Base-by-base conservation (phyloP, 768 basidiomycete genomes). In the Tephrocybe rancida region DNA sequence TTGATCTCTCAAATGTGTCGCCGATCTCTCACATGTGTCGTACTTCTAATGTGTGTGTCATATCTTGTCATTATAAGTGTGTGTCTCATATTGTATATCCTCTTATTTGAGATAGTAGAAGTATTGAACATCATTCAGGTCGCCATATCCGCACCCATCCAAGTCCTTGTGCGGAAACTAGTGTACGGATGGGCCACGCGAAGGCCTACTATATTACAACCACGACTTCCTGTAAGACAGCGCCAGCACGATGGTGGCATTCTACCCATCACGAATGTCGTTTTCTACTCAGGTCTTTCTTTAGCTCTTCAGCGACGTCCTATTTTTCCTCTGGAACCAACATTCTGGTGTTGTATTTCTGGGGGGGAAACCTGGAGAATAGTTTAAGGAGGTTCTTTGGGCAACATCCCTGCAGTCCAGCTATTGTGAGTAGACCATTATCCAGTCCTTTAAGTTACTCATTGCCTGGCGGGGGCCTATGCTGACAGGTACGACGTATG, bases 401-500 rank as follows among this genome's bases (percentile, higher is more conserved):
- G 11, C 35, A 11, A 51, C 32, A 59, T 62, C 56, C 50, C 52
- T 25, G 13, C 43, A n/a, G 38, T 60, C 13, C 56, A 50, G 39
- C 35, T 62, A 25, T 50, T 60, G 58, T 62, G 35, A 60, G 54
- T 54, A 8, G 41, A 47, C 16, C n/a, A n/a, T n/a, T n/a, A n/a
- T n/a, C n/a, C n/a, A n/a, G n/a, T n/a, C n/a, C n/a, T n/a, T n/a
- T n/a, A n/a, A n/a, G n/a, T n/a, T n/a, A n/a, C n/a, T n/a, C n/a
- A n/a, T n/a, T n/a, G n/a, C n/a, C n/a, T n/a, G n/a, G 14, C 13
- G 14, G 59, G 77, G 77, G 18, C 76, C 77, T 10, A 76, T 79
- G 73, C 67, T 77, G 32, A 64, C 77, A 48, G 77, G 76, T 25
- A 67, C 5, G 39, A n/a, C n/a, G n/a, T n/a, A n/a, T 32, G 11